phyloP scores from a whole-genome alignment of 495 filamentous ascomycete genomes.

The Hypoxylon intermedium region DNA sequence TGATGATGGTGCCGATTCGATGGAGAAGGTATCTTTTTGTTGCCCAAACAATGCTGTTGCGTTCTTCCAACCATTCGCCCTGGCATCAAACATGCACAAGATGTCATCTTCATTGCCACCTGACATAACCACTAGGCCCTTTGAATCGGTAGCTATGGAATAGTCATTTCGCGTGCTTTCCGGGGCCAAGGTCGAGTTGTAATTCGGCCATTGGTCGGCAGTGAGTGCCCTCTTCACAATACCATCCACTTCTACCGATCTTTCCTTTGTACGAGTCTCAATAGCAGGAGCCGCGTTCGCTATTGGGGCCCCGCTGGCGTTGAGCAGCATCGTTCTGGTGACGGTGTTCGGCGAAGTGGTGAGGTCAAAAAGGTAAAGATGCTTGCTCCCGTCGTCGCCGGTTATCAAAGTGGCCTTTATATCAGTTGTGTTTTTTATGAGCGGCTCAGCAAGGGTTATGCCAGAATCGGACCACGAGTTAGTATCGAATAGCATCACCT shows the following conservation, averaged over 20 bases:
- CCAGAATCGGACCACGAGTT: slow-evolving; percentile 68
- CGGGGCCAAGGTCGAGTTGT: slow-evolving; percentile 77
- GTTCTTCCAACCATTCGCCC: slow-evolving; percentile 81
- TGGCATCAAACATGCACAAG: slow-evolving; percentile 81
- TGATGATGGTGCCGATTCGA: slow-evolving; percentile 49
- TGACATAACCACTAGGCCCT: slow-evolving; percentile 76
- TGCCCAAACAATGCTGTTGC: slow-evolving; percentile 68
- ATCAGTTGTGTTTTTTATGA: slow-evolving; percentile 59
- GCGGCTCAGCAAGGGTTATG: slow-evolving; percentile 62
- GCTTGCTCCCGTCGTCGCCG: slow-evolving; percentile 79
- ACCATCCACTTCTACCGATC: neutral
- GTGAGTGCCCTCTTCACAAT: slow-evolving; percentile 50
- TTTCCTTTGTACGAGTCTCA: slow-evolving; percentile 11
- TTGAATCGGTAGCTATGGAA: slow-evolving; percentile 53
- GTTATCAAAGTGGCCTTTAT: slow-evolving; percentile 69
- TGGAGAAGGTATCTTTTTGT: slow-evolving; percentile 41
- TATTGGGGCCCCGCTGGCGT: slow-evolving; percentile 54
- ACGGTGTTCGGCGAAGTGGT: slow-evolving; percentile 78
- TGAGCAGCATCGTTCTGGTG: slow-evolving; percentile 65
- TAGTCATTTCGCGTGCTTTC: slow-evolving; percentile 58
- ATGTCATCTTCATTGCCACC: slow-evolving; percentile 72
- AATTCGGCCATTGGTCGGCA: slow-evolving; percentile 72
- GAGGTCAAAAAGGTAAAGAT: slow-evolving; percentile 84
- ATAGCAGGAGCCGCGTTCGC: slow-evolving; percentile 46
- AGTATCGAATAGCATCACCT: slow-evolving; percentile 69